Evolutionary conservation across 2,329 filamentous ascomycete species (phyloP).

Genomic region (Thelonectria rubi): DNA sequence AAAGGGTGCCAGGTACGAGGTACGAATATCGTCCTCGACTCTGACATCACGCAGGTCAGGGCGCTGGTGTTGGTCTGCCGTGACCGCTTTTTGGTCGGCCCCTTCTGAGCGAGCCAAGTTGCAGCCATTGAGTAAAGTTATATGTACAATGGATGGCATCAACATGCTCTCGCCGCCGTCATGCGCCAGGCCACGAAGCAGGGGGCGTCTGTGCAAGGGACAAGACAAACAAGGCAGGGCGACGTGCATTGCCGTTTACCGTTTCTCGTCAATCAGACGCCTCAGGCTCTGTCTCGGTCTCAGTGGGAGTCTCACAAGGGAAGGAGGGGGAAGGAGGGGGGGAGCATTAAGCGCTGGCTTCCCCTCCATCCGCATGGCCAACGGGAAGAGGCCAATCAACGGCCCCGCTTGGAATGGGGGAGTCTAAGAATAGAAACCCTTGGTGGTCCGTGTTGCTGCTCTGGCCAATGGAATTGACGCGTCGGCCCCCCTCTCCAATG

Average conservation of each 20-base stretch:
- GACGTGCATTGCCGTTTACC: conserved; percentile 11
- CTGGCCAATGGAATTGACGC: conserved; percentile 25
- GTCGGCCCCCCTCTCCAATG: conserved; percentile 28
- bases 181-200: conserved; percentile 8
- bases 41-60: not conserved
- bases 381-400: conserved; percentile 30
- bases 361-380: conserved; percentile 37
- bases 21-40: not conserved
- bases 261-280: conserved; percentile 6
- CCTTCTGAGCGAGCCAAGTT: not conserved
- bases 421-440: conserved; percentile 40
- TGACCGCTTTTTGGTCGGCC: not conserved
- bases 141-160: conserved; percentile 24
- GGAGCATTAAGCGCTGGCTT: conserved; percentile 42
- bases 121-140: conserved; percentile 3
- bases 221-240: conserved; percentile 23
- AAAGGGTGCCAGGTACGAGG: not conserved
- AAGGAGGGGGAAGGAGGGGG: conserved; percentile 10
- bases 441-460: conserved; percentile 14
- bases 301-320: conserved; percentile 11
- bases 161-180: conserved; percentile 29
- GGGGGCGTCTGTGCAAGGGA: conserved; percentile 21
- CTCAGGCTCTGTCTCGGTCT: not conserved
- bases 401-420: conserved; percentile 13
- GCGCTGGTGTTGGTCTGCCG: not conserved